phyloP scores from a whole-genome alignment of 352 stramenopile genomes.

The Globisporangium echinulatum region DNA sequence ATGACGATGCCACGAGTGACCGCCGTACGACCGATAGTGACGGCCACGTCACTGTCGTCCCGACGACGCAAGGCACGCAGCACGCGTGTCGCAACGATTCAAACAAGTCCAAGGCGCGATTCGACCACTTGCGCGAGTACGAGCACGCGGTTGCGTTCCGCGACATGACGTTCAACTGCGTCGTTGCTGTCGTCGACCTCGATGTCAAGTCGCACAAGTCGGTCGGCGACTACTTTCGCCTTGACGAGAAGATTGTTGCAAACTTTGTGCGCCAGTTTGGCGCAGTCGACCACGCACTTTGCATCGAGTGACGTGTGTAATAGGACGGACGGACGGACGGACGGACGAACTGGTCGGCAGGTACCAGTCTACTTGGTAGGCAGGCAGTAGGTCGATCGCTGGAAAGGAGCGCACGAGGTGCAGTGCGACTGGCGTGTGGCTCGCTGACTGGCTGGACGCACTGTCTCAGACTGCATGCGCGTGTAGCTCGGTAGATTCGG shows the following conservation, averaged over 20 bases:
- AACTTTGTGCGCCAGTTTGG: conserved; percentile 47
- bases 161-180: conserved; percentile 67
- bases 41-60: too few relatives aligned
- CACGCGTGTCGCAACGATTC: too few relatives aligned
- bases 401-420: too few relatives aligned
- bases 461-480: neutral
- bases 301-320: conserved; percentile 25
- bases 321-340: neutral
- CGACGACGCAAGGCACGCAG: too few relatives aligned
- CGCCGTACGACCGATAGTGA: too few relatives aligned
- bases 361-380: too few relatives aligned
- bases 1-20: conserved; percentile 13
- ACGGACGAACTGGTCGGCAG: neutral
- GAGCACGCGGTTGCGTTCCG: conserved; percentile 57
- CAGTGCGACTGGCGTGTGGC: too few relatives aligned
- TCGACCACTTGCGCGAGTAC: conserved; percentile 65
- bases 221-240: conserved; percentile 69
- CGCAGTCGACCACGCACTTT: conserved; percentile 24
- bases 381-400: too few relatives aligned
- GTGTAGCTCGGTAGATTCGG: neutral
- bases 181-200: conserved; percentile 80
- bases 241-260: conserved; percentile 74
- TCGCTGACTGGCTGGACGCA: too few relatives aligned
- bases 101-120: conserved; percentile 13
- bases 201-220: conserved; percentile 87